A percentile compares a stretch with the other conserved stretches of the same genome.
phyloP scores from a whole-genome alignment of 306 rosid species.

The Citrullus colocynthis region DNA sequence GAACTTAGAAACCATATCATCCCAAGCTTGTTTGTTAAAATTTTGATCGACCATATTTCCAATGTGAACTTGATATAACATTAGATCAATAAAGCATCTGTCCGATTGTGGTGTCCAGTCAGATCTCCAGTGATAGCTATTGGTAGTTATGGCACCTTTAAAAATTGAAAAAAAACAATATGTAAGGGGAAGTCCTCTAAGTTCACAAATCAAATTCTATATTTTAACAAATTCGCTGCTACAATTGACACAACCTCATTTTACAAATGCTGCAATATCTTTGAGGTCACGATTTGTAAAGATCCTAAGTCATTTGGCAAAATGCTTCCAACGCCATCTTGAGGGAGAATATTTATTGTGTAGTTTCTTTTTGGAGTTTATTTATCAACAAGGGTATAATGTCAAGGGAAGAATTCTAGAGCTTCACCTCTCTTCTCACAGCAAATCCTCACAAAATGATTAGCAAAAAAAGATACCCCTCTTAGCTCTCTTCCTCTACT shows the following conservation, averaged over 20 bases:
- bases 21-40: slow-evolving; percentile 37
- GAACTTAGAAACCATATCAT: slow-evolving; percentile 35
- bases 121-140: slow-evolving; percentile 18
- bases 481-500: no score
- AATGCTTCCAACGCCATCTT: not conserved
- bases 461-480: no score
- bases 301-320: not conserved
- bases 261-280: not conserved
- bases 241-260: not conserved
- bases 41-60: slow-evolving; percentile 30
- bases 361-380: not conserved
- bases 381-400: no score
- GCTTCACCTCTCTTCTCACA: no score
- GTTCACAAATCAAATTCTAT: not conserved
- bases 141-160: slow-evolving; percentile 20
- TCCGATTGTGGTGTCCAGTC: slow-evolving; percentile 42
- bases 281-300: not conserved
- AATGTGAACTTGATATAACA: slow-evolving; percentile 34
- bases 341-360: not conserved
- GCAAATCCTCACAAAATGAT: no score
- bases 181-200: not conserved
- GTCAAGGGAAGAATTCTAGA: no score
- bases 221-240: not conserved
- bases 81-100: slow-evolving; percentile 41
- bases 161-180: not conserved